A percentile compares a stretch with the other conserved stretches of the same genome.
Evolutionary conservation across 2,329 filamentous ascomycete species (phyloP).

Genomic region (Pyrenophora teres): DNA sequence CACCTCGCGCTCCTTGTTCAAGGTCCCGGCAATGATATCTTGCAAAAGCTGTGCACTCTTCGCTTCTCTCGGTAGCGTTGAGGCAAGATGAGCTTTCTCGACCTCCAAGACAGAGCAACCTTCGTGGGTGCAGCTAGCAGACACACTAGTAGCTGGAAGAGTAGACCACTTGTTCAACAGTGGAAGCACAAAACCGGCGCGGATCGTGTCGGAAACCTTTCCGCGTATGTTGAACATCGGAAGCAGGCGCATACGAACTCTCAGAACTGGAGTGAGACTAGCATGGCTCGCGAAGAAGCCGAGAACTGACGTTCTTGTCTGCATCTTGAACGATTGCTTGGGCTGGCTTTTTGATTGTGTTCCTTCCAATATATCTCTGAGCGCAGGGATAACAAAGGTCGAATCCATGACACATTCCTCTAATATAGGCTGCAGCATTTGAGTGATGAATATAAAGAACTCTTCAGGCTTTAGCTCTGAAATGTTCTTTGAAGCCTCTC

Average conservation of each 20-base stretch:
- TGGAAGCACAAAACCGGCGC: slow-evolving; percentile 77
- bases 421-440: slow-evolving; percentile 72
- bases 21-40: slow-evolving; percentile 53
- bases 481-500: slow-evolving; percentile 54
- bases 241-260: slow-evolving; percentile 74
- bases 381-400: slow-evolving; percentile 67
- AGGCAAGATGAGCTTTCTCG: slow-evolving; percentile 59
- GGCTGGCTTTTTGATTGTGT: slow-evolving; percentile 45
- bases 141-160: slow-evolving; percentile 58
- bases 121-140: slow-evolving; percentile 56
- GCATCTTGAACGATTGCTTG: slow-evolving; percentile 58
- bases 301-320: slow-evolving; percentile 67
- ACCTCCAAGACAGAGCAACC: slow-evolving; percentile 54
- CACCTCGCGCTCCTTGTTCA: slow-evolving; percentile 53
- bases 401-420: slow-evolving; percentile 87
- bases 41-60: slow-evolving; percentile 62
- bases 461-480: slow-evolving; percentile 65
- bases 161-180: slow-evolving; percentile 71
- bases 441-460: slow-evolving; percentile 60
- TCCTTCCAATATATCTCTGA: slow-evolving; percentile 66
- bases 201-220: slow-evolving; percentile 72
- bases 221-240: slow-evolving; percentile 71
- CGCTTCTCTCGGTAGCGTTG: slow-evolving; percentile 60
- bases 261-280: slow-evolving; percentile 68
- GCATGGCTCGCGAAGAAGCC: slow-evolving; percentile 76